Evolutionary conservation across 352 stramenopile genomes (phyloP).

Genomic region (Globisporangium polare): DNA sequence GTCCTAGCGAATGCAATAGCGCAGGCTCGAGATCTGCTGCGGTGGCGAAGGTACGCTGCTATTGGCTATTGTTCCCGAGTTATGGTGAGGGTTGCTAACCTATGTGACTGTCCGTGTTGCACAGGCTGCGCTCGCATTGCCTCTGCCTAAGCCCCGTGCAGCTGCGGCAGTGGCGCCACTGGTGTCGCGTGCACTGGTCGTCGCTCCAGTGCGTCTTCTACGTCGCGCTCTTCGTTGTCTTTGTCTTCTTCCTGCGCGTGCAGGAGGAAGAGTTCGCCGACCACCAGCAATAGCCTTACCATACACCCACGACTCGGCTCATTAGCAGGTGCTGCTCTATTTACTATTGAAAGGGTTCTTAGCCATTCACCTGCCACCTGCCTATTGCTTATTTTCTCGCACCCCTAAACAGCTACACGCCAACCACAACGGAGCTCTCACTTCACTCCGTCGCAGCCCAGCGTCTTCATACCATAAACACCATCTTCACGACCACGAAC

Average conservation of each 20-base stretch:
- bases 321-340: conserved; percentile 1
- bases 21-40: neutral
- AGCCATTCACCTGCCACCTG: neutral
- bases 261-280: conserved; percentile 54
- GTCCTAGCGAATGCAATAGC: neutral
- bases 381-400: neutral
- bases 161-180: conserved; percentile 41
- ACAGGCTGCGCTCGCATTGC: neutral
- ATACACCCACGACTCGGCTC: neutral
- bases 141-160: neutral
- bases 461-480: conserved; percentile 10
- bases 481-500: neutral
- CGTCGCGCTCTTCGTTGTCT: conserved; percentile 52
- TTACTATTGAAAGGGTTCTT: neutral
- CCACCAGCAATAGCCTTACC: conserved; percentile 4
- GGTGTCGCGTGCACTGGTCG: conserved; percentile 48
- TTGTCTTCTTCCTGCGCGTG: conserved; percentile 58
- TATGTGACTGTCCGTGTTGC: neutral
- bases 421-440: neutral
- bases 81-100: neutral
- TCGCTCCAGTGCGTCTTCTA: conserved; percentile 62
- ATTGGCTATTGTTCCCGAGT: neutral
- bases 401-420: conserved; percentile 7
- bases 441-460: neutral
- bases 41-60: neutral